Conservation (phyloP, 805 yeast species). For the Candida endomychidarum region DNA sequence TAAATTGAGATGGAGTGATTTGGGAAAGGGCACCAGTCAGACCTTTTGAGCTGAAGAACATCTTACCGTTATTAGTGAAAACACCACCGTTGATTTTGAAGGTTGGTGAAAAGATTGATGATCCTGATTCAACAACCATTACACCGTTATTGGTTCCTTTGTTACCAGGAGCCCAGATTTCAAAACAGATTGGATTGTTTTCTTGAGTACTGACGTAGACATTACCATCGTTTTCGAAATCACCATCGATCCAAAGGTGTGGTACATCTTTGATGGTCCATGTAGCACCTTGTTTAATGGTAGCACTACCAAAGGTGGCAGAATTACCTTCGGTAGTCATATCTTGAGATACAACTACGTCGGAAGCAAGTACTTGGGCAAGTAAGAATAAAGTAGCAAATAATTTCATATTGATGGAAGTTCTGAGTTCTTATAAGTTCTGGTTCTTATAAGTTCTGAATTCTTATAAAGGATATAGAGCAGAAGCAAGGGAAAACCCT, state of each 20-base stretch:
- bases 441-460: no score
- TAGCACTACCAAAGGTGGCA: constrained; percentile 10
- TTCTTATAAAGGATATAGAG: neutral
- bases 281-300: constrained; percentile 21
- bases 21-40: constrained; percentile 16
- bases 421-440: no score
- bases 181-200: constrained; percentile 16
- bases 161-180: constrained; percentile 11
- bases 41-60: constrained; percentile 22
- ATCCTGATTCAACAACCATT: constrained; percentile 22
- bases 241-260: constrained; percentile 21
- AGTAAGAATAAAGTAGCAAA: constrained; percentile 14
- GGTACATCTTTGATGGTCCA: constrained; percentile 24
- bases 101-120: constrained; percentile 18
- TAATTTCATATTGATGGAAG: no score
- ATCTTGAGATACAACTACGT: constrained; percentile 5
- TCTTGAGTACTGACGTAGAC: constrained; percentile 21
- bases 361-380: constrained; percentile 9
- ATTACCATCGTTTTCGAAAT: constrained; percentile 20
- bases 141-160: constrained; percentile 21
- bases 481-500: neutral
- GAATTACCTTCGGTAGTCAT: constrained; percentile 10
- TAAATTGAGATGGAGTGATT: constrained; percentile 13
- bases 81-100: constrained; percentile 19
- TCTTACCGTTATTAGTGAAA: constrained; percentile 24